Base-by-base conservation (phyloP, 1,284 basidiomycete species). In the Microstroma glucosiphilum region DNA sequence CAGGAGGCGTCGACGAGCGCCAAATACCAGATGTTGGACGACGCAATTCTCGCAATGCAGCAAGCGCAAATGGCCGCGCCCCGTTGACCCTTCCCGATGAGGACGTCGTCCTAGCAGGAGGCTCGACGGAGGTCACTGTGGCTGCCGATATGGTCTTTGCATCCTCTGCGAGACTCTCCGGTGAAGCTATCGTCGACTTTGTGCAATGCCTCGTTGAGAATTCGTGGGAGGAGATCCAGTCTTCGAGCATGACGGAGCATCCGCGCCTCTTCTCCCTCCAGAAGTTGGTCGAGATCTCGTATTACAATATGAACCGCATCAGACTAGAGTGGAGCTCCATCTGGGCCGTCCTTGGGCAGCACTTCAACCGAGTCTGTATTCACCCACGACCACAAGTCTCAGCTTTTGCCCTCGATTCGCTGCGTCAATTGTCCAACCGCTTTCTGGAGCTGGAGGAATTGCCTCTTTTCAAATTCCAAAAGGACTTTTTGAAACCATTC, bases 61-160 rank as follows among this genome's bases (percentile, higher is more conserved):
- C 60, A 21, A 30, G 48, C 40, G 63, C 63, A 1, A 57, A 59
- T 6, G 21, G 67, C 58, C 42, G 30, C 6, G 30, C 55, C 12
- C 25, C 58, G 17, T 54, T 68, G 40, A 87, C 86, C 54, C 85
- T 88, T 60, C 78, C 83, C 6, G 86, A 90, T 7, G 93, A 97
- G 78, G 94, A 97, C 71, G 85, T 99, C 30, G 93, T 93, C 0
- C 92, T 92, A 70, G 96, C 97, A 79, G 96, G 94, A 74, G 87
- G 92, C 56, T 97, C 96, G 26, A 92, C 91, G 0, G 92, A 98
- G 80, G 96, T 99, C 69, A 98, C 94, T 0, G 93, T 98, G 56
- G 92, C 96, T 0, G 91, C 94, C 6, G 96, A 99, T 79, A 96
- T 96, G 90, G 93, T 99, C 26, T 99, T 99, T 81, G 96, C 94